These are phyloP conservation scores for Populus hybrid DNA, from an alignment of 441 rosid genomes.

Conservation along the genomic window DNA sequence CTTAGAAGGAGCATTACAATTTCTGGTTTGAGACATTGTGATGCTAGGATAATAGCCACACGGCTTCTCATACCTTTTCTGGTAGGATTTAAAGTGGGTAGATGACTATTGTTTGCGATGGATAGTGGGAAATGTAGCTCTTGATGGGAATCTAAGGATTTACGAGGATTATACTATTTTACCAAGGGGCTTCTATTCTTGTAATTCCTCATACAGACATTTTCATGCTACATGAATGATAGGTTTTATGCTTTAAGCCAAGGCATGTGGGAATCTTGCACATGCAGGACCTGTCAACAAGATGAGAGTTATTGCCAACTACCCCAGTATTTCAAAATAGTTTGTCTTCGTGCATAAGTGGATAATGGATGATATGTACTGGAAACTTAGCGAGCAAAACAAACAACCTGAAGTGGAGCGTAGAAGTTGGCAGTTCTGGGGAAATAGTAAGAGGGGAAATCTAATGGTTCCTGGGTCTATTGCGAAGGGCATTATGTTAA, in stretches of 20 bases:
- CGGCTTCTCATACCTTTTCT: not conserved
- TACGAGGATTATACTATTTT: not conserved
- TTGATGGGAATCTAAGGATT: not conserved
- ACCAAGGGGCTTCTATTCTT: not conserved
- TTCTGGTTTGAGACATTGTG: conserved; percentile 9
- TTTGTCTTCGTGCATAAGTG: not conserved
- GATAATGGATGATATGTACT: not conserved
- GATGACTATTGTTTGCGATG: not conserved
- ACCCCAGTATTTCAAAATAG: not conserved
- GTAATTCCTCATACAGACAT: not conserved
- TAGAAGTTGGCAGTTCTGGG: not conserved
- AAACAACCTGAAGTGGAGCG: not conserved
- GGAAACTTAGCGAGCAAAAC: not conserved
- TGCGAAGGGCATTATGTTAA: not conserved
- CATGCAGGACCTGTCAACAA: not conserved
- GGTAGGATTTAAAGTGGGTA: conserved; percentile 3
- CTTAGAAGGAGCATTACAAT: conserved; percentile 2
- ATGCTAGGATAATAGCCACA: not conserved
- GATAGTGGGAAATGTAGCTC: not conserved
- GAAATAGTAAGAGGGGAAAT: not conserved
- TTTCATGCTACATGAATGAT: not conserved
- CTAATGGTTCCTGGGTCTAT: not conserved
- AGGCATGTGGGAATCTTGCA: conserved; percentile 1
- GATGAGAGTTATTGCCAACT: not conserved
- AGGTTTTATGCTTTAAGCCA: not conserved